Evolutionary conservation across 1,284 basidiomycete genomes (phyloP), one percentile per base, ranked within the genome.

Genomic region (Microstroma glucosiphilum): DNA sequence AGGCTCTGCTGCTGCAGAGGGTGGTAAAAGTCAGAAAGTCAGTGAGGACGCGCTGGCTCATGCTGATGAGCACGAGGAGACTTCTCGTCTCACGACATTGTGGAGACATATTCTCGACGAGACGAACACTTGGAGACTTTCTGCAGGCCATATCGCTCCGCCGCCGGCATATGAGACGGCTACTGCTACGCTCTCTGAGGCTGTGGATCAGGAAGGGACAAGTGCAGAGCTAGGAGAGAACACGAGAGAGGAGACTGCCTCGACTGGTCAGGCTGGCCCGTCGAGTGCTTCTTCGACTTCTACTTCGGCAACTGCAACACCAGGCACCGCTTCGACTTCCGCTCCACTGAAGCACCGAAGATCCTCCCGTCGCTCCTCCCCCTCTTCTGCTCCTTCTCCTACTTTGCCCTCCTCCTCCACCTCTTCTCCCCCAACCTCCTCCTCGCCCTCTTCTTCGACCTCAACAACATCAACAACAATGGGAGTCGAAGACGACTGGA

Each of bases 61-160:
- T 25, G 17, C n/a, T n/a, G 40, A 25, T 15, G 51, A 55, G 19
- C 15, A 57, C 57, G 40, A 70, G 23, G 71, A 73, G 49, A 61
- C 64, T 9, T 61, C 64, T 15, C 62, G 68, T 9, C 56, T 72
- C 26, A 57, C 67, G 55, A 65, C 63, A 0, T 55, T 74, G 57
- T 73, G 70, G 69, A 62, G 69, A 42, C 71, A 66, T 60, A 66
- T 74, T 26, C 65, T 74, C 40, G 72, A 74, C 58, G 72, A 74
- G 49, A 68, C 66, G 13, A 69, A 70, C 8, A 63, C 66, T 60
- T 62, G 68, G 55, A 61, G 46, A 23, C 46, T 4, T 12, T 48
- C 23, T n/a, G 46, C 46, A 12, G 17, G 46, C n/a, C 30, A 37
- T 48, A n/a, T n/a, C 7, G 46, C 46, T n/a, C 46, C 46, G n/a